These are phyloP conservation scores for Elsinoe necatrix DNA, from an alignment of 2,329 filamentous ascomycete species.

Conservation along the genomic window DNA sequence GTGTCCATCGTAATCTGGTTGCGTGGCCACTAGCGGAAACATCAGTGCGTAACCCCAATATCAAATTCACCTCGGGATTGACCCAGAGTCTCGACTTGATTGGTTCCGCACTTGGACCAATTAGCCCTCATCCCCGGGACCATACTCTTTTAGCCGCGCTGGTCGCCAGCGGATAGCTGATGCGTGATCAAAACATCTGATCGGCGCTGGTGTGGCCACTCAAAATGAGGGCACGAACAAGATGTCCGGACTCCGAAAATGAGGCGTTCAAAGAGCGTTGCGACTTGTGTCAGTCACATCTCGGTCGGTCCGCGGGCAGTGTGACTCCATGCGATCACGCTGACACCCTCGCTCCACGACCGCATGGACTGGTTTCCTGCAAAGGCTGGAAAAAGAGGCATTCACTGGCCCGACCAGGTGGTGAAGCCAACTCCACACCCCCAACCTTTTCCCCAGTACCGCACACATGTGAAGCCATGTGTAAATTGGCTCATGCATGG, in stretches of 20 bases:
- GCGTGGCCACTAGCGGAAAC: constrained; percentile 2
- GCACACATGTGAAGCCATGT: constrained; percentile 12
- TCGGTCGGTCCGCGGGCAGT: constrained; percentile 4
- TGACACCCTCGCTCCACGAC: neutral
- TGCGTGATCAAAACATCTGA: constrained; percentile 3
- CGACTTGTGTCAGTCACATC: constrained; percentile 3
- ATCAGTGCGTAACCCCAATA: constrained; percentile 7
- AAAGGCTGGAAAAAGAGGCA: constrained; percentile 1
- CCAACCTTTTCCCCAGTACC: constrained; percentile 13
- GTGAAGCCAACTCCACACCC: constrained; percentile 3
- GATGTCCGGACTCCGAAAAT: constrained; percentile 8
- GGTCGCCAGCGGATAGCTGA: neutral
- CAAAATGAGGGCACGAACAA: constrained; percentile 8
- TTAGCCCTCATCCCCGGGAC: neutral
- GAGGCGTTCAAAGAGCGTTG: constrained; percentile 3
- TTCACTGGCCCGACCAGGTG: neutral
- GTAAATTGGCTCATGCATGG: constrained; percentile 13
- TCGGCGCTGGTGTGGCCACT: neutral
- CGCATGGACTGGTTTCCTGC: neutral
- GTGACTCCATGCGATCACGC: neutral
- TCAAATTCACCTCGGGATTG: constrained; percentile 8
- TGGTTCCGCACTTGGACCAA: constrained; percentile 9
- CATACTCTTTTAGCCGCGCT: neutral
- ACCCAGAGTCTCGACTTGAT: constrained; percentile 5
- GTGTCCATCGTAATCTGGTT: constrained; percentile 2